Evolutionary conservation across 2,329 filamentous ascomycete genomes (phyloP), one percentile per base, ranked within the genome.

Genomic region (Exophiala bonariae): DNA sequence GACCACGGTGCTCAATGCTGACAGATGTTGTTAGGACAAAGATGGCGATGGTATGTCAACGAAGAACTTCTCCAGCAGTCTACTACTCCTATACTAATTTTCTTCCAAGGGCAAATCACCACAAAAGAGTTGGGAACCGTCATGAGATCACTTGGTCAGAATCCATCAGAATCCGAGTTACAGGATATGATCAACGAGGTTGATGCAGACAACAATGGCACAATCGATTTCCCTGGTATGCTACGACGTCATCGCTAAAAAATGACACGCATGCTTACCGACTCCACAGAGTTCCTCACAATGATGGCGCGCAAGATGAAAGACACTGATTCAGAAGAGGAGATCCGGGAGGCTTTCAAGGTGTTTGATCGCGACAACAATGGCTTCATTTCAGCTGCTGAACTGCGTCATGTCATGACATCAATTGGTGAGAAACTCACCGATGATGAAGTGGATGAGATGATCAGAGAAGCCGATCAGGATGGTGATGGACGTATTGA

Each of bases 251-350:
- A 28, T 14, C 14, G 17, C 10, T n/a, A 17, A 19, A 18, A 23
- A 11, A 37, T 13, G 6, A 5, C 32, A 6, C 17, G n/a, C 32
- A 34, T 14, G 42, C 49, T 55, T 17, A 51, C 37, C 31, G 16
- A 16, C 30, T 28, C n/a, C 37, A 35, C 64, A 92, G 88, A 93
- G 67, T 93, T 93, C 73, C 77, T 93, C 53, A 93, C 88, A 56
- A 93, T 93, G 88, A 93, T 93, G 88, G 88, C 88, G 51, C 83
- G 88, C 65, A 93, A 93, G 77, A 93, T 93, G 88, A 92, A 92
- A 79, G 88, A 92, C 64, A 93, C 88, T 60, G 88, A 93, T 66
- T 92, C 87, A 39, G 88, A 93, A 73, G 88, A 93, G 74, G 88
- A 93, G 70, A 93, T 93, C 61, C 83, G 88, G 62, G 88, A 92